phyloP scores from a whole-genome alignment of 1,284 basidiomycete species.

The Cerrena zonata region DNA sequence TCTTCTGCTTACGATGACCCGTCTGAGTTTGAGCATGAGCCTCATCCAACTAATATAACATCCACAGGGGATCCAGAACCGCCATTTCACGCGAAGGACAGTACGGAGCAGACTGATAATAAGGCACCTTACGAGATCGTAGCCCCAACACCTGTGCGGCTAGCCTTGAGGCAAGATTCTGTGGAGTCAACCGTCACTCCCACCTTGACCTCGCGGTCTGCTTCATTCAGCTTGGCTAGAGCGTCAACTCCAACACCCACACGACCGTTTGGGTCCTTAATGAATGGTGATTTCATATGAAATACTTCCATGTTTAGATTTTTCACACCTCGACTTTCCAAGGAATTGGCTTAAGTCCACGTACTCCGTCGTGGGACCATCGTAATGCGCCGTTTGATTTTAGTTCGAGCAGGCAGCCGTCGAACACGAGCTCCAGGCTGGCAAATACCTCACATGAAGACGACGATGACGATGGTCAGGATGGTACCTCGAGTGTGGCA shows the following conservation, averaged over 20 bases:
- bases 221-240: slow-evolving; percentile 17
- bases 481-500: slow-evolving; percentile 35
- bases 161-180: slow-evolving; percentile 4
- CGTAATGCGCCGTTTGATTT: slow-evolving; percentile 14
- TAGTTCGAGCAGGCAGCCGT: slow-evolving; percentile 6
- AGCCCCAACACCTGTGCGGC: slow-evolving; percentile 2
- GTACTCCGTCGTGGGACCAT: slow-evolving; percentile 25
- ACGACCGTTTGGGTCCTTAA: slow-evolving; percentile 23
- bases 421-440: slow-evolving; percentile 18
- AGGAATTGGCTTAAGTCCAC: slow-evolving; percentile 26
- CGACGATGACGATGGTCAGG: slow-evolving; percentile 23
- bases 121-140: slow-evolving; percentile 6
- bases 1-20: slow-evolving; percentile 20
- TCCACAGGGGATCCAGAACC: not conserved
- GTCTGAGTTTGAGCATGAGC: slow-evolving; percentile 10
- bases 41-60: slow-evolving; percentile 3
- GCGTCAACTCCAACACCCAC: slow-evolving; percentile 25
- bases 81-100: not conserved
- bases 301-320: slow-evolving; percentile 15
- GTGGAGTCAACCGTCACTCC: slow-evolving; percentile 13
- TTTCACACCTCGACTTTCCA: slow-evolving; percentile 17
- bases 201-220: slow-evolving; percentile 15
- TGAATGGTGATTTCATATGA: slow-evolving; percentile 31
- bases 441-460: slow-evolving; percentile 21
- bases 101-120: not conserved